Evolutionary conservation across 768 basidiomycete genomes (phyloP).

Genomic region (Boletellus ananas): DNA sequence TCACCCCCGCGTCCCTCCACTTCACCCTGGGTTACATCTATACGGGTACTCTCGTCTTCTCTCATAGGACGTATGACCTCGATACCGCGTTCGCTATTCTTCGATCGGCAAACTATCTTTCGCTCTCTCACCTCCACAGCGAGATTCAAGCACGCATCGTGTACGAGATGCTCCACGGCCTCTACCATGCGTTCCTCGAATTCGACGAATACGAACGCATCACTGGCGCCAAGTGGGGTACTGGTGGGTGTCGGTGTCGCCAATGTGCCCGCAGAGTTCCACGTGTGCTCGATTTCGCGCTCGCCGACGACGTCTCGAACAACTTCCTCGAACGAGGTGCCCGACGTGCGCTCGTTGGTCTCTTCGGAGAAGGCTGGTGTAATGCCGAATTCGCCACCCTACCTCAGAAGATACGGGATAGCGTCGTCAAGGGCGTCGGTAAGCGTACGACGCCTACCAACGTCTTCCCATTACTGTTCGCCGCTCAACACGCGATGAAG

Average conservation of each 20-base stretch:
- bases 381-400: slow-evolving; percentile 74
- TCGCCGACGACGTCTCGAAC: slow-evolving; percentile 75
- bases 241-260: slow-evolving; percentile 78
- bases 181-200: slow-evolving; percentile 79
- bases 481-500: slow-evolving; percentile 56
- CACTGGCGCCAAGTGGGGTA: slow-evolving; percentile 75
- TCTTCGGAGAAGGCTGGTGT: slow-evolving; percentile 90
- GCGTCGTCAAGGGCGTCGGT: slow-evolving; percentile 67
- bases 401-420: slow-evolving; percentile 59
- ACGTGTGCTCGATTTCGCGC: slow-evolving; percentile 78
- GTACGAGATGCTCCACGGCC: slow-evolving; percentile 86
- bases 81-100: slow-evolving; percentile 88
- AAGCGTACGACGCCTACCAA: slow-evolving; percentile 66
- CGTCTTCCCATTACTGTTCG: slow-evolving; percentile 64
- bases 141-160: slow-evolving; percentile 83
- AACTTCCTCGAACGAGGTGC: slow-evolving; percentile 65
- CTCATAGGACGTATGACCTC: slow-evolving; percentile 90
- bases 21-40: slow-evolving; percentile 95
- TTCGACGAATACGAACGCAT: slow-evolving; percentile 76
- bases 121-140: slow-evolving; percentile 63
- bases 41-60: slow-evolving; percentile 90
- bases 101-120: slow-evolving; percentile 77
- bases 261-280: slow-evolving; percentile 81
- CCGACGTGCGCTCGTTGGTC: slow-evolving; percentile 69
- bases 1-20: slow-evolving; percentile 90